Evolutionary conservation across 75 land plant genomes (phyloP).

Genomic region (Cryptomeria japonica): DNA sequence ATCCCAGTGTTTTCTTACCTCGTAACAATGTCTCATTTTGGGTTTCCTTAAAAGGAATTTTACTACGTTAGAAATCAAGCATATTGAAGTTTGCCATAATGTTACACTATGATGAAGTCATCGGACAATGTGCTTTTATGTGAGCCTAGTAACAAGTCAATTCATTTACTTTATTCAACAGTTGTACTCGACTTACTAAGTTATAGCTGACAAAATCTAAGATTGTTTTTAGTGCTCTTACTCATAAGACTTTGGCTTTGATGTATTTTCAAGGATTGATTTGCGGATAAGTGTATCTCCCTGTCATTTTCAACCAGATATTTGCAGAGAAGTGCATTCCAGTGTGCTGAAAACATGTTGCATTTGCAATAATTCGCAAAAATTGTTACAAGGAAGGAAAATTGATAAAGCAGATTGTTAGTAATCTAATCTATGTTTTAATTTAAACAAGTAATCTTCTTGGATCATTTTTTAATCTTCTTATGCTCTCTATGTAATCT

Average conservation of each 20-base stretch:
- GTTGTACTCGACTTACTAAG: background rate
- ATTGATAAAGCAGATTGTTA: background rate
- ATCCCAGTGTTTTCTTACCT: background rate
- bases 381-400: background rate
- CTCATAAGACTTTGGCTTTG: background rate
- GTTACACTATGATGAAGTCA: background rate
- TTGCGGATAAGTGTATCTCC: background rate
- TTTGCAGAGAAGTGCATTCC: background rate
- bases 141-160: background rate
- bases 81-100: background rate
- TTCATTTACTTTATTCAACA: background rate
- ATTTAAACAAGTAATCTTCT: too few relatives aligned
- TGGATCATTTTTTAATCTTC: too few relatives aligned
- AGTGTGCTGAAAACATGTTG: too few relatives aligned
- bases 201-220: background rate
- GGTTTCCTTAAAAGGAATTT: background rate
- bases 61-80: background rate
- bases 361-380: background rate
- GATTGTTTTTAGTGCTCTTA: background rate
- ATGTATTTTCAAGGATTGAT: background rate
- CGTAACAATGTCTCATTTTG: background rate
- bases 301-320: background rate
- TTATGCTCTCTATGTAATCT: too few relatives aligned
- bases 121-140: background rate
- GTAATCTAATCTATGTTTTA: too few relatives aligned